Base-by-base conservation (phyloP, 805 yeast species). In the Kluyveromyces wickerhamii region DNA sequence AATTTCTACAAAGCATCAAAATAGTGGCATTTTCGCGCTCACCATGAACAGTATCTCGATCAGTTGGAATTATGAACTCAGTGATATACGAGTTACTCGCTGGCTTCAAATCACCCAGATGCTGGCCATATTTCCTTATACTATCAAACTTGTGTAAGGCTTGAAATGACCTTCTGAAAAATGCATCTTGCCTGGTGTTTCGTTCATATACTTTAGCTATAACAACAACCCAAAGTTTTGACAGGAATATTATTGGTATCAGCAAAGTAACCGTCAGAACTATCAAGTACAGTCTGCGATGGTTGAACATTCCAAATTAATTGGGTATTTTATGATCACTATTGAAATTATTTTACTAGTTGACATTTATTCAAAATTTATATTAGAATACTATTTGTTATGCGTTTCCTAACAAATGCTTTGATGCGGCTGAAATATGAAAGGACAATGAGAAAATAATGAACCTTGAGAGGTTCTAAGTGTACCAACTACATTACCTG, bases 1-100 rank as follows among this genome's bases (percentile, higher is more conserved):
- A 66, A 54, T 87, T 87, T 36, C 96, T 65, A 25, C 83, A 94
- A 18, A 88, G 70, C 95, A 88, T 87, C 36, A 88, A 69, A 18
- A 88, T 56, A 0, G 94, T 80, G 3, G 96, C 96, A 54, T 86
- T 87, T 49, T 49, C 50, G 25, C 45, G 45, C 7, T 25, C 34
- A 14, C 26, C 20, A 12, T 27, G 14, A 3, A 26, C 18, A 20
- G 11, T 13, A 11, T 23, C 31, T 15, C 25, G 19, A 11, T 16
- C 20, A n/a, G 28, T 8, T 15, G 44, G 33, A 4, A 27, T 23
- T 4, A 43, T 18, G 4, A 49, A 21, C 10, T 43, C 43, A 26
- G 46, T 35, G 21, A 44, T 47, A 34, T 59, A 46, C 3, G 51
- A 40, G 27, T 54, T 52, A 21, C 55, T 41, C 1, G 60, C 48